A percentile compares a stretch with the other conserved stretches of the same genome.
Evolutionary conservation across 2,329 filamentous ascomycete genomes (phyloP).

Genomic region (Diaporthe eres): DNA sequence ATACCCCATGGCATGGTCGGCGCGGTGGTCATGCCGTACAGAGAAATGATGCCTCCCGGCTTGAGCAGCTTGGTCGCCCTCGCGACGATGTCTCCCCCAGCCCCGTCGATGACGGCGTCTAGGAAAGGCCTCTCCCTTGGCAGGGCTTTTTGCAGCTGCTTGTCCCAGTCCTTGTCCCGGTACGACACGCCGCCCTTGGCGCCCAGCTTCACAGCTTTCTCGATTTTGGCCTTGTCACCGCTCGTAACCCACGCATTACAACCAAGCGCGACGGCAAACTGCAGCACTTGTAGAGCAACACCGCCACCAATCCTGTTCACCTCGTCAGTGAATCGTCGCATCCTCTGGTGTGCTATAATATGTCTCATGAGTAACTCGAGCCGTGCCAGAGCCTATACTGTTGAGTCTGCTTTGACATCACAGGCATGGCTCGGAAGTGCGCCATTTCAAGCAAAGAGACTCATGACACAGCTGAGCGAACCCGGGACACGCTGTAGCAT

Average conservation of each 20-base stretch:
- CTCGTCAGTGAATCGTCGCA: background rate
- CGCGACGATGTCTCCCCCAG: slow-evolving; percentile 86
- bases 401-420: background rate
- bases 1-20: slow-evolving; percentile 92
- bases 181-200: slow-evolving; percentile 88
- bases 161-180: slow-evolving; percentile 84
- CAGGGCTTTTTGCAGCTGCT: slow-evolving; percentile 75
- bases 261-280: slow-evolving; percentile 83
- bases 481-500: background rate
- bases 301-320: slow-evolving; percentile 80
- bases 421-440: background rate
- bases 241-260: slow-evolving; percentile 87
- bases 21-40: slow-evolving; percentile 91
- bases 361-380: background rate
- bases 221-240: slow-evolving; percentile 81
- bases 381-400: background rate
- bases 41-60: slow-evolving; percentile 84
- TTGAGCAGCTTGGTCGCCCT: slow-evolving; percentile 79
- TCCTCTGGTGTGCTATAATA: background rate
- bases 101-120: slow-evolving; percentile 91
- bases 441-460: background rate
- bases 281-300: slow-evolving; percentile 85
- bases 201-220: slow-evolving; percentile 78
- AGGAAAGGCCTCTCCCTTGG: slow-evolving; percentile 76
- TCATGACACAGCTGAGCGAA: background rate